Evolutionary conservation across 441 rosid genomes (phyloP).

Genomic region (Gossypium davidsonii): DNA sequence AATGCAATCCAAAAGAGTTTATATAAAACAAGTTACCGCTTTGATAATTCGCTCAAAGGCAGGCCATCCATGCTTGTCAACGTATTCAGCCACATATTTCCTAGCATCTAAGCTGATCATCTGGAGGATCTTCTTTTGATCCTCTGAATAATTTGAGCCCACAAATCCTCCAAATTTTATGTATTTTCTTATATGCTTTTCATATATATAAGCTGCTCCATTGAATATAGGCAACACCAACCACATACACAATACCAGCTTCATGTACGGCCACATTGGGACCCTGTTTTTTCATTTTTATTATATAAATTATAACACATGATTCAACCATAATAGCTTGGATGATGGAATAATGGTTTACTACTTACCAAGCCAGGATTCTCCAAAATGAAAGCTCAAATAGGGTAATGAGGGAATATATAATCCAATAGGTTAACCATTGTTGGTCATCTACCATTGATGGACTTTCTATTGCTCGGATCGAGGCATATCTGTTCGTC

Average conservation of each 20-base stretch:
- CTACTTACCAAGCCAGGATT: conserved; percentile 46
- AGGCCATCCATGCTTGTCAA: conserved; percentile 68
- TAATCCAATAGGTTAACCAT: conserved; percentile 74
- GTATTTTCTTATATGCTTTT: conserved; percentile 43
- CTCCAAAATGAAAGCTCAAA: conserved; percentile 48
- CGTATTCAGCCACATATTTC: conserved; percentile 57
- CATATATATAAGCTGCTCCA: conserved; percentile 62
- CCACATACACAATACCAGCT: conserved; percentile 56
- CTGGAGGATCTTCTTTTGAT: conserved; percentile 58
- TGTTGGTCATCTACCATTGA: conserved; percentile 57
- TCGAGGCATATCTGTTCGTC: conserved; percentile 48
- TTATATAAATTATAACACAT: background rate
- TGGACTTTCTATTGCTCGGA: conserved; percentile 67
- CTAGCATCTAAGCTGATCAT: conserved; percentile 89
- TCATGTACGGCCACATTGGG: conserved; percentile 60
- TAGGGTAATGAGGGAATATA: conserved; percentile 55
- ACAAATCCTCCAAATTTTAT: conserved; percentile 46
- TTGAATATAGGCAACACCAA: conserved; percentile 58
- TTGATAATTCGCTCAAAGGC: conserved; percentile 65
- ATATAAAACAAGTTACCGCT: conserved; percentile 38
- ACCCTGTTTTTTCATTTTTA: conserved; percentile 29
- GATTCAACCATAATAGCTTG: background rate
- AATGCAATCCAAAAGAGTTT: no score
- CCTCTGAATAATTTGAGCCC: conserved; percentile 40
- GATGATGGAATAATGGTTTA: background rate